Conservation (phyloP, 495 filamentous ascomycete genomes). For the Penicillium fimorum region DNA sequence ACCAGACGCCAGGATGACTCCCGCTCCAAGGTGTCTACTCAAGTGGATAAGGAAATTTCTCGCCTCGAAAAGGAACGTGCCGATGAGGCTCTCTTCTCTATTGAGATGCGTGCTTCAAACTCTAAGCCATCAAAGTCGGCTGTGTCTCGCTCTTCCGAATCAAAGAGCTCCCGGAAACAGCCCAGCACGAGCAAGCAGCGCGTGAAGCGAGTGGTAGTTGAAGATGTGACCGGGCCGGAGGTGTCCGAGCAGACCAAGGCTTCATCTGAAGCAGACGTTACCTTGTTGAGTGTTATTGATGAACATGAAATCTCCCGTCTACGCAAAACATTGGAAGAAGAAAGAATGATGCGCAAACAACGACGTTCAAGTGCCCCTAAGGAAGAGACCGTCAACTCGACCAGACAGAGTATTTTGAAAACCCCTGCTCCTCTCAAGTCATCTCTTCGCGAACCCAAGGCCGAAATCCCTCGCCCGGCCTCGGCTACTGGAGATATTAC, state of each 20-base stretch:
- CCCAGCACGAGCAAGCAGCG: conserved; percentile 47
- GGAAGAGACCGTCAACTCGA: conserved; percentile 40
- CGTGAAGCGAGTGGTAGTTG: conserved; percentile 45
- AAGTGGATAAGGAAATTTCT: conserved; percentile 46
- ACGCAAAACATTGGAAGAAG: conserved; percentile 50
- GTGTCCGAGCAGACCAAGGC: conserved; percentile 36
- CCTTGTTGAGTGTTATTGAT: conserved; percentile 49
- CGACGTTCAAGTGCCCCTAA: conserved; percentile 34
- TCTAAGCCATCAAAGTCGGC: conserved; percentile 25
- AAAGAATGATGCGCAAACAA: conserved; percentile 47
- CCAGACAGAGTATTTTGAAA: conserved; percentile 39
- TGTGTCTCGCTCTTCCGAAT: conserved; percentile 20
- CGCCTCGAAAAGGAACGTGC: conserved; percentile 44
- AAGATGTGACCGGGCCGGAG: conserved; percentile 39
- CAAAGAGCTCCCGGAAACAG: conserved; percentile 29
- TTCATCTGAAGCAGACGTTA: conserved; percentile 36
- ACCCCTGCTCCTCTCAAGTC: conserved; percentile 44
- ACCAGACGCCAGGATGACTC: conserved; percentile 35
- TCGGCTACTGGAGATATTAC: conserved; percentile 42
- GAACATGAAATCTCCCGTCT: conserved; percentile 48
- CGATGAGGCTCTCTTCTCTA: conserved; percentile 47
- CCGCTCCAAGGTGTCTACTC: conserved; percentile 34
- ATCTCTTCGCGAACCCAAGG: conserved; percentile 43
- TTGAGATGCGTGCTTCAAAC: conserved; percentile 32
- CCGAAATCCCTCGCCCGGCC: conserved; percentile 31